Percentiles rank a stretch among this genome's conserved stretches.
Conservation (phyloP, 2,329 filamentous ascomycete species). For the Ceratocystis alfenasii region DNA sequence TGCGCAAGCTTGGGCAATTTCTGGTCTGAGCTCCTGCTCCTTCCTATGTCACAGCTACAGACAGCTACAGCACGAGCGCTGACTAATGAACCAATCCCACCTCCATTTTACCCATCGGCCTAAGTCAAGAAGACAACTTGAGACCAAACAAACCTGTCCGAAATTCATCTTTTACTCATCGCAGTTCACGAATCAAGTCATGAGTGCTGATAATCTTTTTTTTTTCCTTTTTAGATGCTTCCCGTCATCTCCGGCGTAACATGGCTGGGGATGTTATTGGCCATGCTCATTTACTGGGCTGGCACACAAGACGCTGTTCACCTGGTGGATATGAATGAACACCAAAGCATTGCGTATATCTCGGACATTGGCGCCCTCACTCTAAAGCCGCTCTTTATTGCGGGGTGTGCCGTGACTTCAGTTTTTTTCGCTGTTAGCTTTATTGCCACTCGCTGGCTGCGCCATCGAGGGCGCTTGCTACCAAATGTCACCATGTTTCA, state of each 20-base stretch:
- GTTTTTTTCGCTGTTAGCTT: conserved; percentile 74
- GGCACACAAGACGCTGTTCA: conserved; percentile 40
- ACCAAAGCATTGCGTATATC: conserved; percentile 58
- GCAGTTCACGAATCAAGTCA: background rate
- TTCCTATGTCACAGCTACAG: background rate
- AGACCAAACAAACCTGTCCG: too few species aligned
- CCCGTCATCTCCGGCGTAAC: conserved; percentile 55
- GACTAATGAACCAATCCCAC: background rate
- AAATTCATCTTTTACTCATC: background rate
- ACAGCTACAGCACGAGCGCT: background rate
- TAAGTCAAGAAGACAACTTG: too few species aligned
- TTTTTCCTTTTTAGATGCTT: conserved; percentile 39
- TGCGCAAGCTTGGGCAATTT: background rate
- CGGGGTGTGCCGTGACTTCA: conserved; percentile 58
- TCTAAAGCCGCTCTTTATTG: conserved; percentile 68
- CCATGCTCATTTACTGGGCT: conserved; percentile 59
- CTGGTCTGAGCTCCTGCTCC: conserved; percentile 5
- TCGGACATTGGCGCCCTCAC: conserved; percentile 50
- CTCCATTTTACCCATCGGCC: background rate
- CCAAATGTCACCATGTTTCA: conserved; percentile 55
- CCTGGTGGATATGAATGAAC: conserved; percentile 48
- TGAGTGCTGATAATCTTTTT: background rate
- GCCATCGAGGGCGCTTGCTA: conserved; percentile 66
- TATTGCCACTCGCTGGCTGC: conserved; percentile 68
- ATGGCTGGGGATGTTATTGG: conserved; percentile 57